Base-by-base conservation (phyloP, 805 yeast species). In the Starmerella ratchasimensis region DNA sequence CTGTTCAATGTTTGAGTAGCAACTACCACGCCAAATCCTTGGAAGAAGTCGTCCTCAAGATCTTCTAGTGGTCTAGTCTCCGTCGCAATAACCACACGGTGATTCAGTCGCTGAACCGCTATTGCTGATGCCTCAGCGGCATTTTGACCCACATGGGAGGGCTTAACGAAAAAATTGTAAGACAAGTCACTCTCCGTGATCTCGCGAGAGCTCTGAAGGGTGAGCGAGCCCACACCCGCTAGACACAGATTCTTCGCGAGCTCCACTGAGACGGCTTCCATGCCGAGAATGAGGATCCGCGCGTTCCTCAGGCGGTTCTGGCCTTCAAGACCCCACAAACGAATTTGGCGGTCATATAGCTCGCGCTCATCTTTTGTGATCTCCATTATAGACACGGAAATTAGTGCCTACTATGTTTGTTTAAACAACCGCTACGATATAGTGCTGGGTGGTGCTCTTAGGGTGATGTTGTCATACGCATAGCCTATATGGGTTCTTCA, bases 281-380 rank as follows among this genome's bases (percentile, higher is more conserved):
- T 50, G 44, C 80, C 78, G 33, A 88, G 64, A 30, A 90, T 50
- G 31, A 86, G 60, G 4, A 88, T 66, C 31, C 69, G 69, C 6
- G 95, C 76, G 15, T 75, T 70, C 26, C 90, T 68, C 63, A 88
- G 71, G 31, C 71, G 57, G 28, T 72, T 67, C 56, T 88, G 98
- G 3, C 96, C 93, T 23, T 80, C 93, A 54, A 90, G 65, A 2
- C 98, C 98, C 98, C 98, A 88, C 16, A 88, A 66, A 45, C 98
- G 63, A 45, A 88, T 86, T 59, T 88, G 98, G 42, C 98, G 71
- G 58, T 88, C 98, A 54, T 88, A 88, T 17, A 88, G 67, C 39
- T 39, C 47, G 5, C 46, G 40, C 39, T 47, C 50, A 33, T 47
- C 51, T 32, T 37, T 43, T 14, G 47, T 40, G 13, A 47, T 39